Conservation (phyloP, 2,329 filamentous ascomycete genomes). For the Torrubiella hemipterigena region DNA sequence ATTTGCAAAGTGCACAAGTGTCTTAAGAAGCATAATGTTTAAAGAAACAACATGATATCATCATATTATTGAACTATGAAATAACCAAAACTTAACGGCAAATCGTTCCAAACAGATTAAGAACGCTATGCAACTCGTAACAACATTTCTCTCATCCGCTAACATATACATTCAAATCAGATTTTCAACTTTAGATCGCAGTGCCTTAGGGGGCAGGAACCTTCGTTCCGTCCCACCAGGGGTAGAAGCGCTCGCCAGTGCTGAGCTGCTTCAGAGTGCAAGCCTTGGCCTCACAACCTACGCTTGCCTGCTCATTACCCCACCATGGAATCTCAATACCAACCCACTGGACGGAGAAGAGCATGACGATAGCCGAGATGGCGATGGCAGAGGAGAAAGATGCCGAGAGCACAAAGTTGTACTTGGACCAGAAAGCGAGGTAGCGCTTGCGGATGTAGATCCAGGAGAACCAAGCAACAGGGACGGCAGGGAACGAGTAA, state of each 20-base stretch:
- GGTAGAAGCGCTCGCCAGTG: conserved; percentile 15
- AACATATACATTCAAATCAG: no score
- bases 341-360: conserved; percentile 32
- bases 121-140: not conserved
- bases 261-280: conserved; percentile 12
- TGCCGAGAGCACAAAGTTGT: conserved; percentile 35
- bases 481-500: conserved; percentile 34
- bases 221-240: conserved; percentile 13
- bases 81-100: not conserved
- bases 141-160: no score
- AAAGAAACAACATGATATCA: conserved; percentile 1
- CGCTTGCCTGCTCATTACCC: conserved; percentile 23
- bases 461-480: conserved; percentile 35
- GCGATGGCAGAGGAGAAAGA: conserved; percentile 32
- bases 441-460: conserved; percentile 31
- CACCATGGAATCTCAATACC: conserved; percentile 28
- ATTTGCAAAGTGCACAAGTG: not conserved
- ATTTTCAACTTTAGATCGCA: no score
- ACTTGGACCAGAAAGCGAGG: conserved; percentile 37
- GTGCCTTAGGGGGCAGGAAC: conserved; percentile 9
- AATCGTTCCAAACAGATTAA: not conserved
- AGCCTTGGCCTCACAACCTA: conserved; percentile 13
- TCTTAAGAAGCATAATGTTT: no score
- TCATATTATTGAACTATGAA: not conserved
- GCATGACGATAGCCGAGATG: conserved; percentile 32